phyloP scores from a whole-genome alignment of 1,284 basidiomycete genomes.

The Chalciporus sp. region DNA sequence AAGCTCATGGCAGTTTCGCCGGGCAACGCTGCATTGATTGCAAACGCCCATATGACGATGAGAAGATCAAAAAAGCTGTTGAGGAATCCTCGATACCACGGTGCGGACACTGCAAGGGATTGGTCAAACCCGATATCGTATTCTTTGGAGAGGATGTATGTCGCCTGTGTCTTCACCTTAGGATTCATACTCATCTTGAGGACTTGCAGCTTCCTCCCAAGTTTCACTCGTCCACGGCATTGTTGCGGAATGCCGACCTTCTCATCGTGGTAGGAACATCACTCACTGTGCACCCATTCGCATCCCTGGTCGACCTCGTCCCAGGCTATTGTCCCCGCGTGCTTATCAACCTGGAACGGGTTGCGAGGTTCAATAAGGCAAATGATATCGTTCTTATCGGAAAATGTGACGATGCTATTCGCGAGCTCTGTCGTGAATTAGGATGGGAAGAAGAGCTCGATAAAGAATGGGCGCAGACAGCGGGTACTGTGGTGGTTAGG shows the following conservation, averaged over 20 bases:
- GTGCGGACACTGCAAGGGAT: slow-evolving; percentile 66
- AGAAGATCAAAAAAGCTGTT: slow-evolving; percentile 68
- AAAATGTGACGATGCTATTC: slow-evolving; percentile 67
- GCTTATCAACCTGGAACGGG: slow-evolving; percentile 65
- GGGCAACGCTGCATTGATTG: slow-evolving; percentile 82
- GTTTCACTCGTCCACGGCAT: slow-evolving; percentile 53
- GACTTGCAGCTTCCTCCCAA: slow-evolving; percentile 53
- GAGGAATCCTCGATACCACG: slow-evolving; percentile 57
- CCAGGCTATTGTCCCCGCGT: slow-evolving; percentile 56
- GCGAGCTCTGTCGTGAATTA: slow-evolving; percentile 56
- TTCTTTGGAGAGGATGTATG: slow-evolving; percentile 87
- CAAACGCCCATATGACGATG: slow-evolving; percentile 55
- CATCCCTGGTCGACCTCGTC: slow-evolving; percentile 58
- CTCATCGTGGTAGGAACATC: slow-evolving; percentile 96
- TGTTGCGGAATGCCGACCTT: slow-evolving; percentile 71
- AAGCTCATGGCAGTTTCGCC: slow-evolving; percentile 94
- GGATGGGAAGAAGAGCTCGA: slow-evolving; percentile 72
- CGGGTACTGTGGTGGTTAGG: slow-evolving; percentile 23
- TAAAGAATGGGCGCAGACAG: slow-evolving; percentile 56
- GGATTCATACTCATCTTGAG: background rate
- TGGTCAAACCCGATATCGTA: slow-evolving; percentile 91
- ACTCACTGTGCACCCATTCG: slow-evolving; percentile 79
- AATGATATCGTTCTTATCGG: slow-evolving; percentile 67
- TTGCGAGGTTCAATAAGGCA: slow-evolving; percentile 53
- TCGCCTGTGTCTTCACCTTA: slow-evolving; percentile 6